Base-by-base conservation (phyloP, 768 basidiomycete species). In the Exidia glandulosa region DNA sequence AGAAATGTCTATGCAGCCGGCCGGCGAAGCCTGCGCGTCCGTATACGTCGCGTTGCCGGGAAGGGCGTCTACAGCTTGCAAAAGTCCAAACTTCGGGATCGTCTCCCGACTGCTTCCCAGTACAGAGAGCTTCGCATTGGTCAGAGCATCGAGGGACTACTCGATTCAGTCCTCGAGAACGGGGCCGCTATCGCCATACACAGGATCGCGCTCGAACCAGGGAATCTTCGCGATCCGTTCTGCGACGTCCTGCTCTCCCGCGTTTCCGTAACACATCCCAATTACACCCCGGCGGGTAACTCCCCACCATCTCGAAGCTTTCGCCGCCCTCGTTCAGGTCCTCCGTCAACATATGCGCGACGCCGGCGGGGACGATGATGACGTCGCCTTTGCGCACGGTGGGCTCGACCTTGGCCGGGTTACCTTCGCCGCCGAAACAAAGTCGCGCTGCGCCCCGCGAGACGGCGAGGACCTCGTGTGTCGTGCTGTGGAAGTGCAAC, bases 401-500 rank as follows among this genome's bases (percentile, higher is more conserved):
- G 1, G 64, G 52, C 57, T 70, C 67, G 9, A 77, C 70, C 29
- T 59, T 65, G 6, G 63, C 68, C 2, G 71, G 70, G 50, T 75
- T 74, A 2, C 65, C 64, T 37, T 72, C 72, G 9, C 76, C 76
- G 16, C 76, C 76, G 50, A 78, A 78, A 54, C 73, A 72, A n/a
- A 76, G 45, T 30, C 57, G 66, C 14, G 74, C 77, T 29, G 68
- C 60, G 1, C 76, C 76, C 4, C 58, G 50, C 12, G 64, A 63
- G 37, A 77, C 65, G 52, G 71, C 70, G 59, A 77, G 63, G 16
- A 78, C 69, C 59, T 77, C 75, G 69, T 77, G 73, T 10, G 73
- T 72, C 41, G 73, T 76, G n/a, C 71, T 72, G 62, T 78, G 75
- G 64, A 73, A 79, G 63, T 78, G 76, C 29, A 71, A 69, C 30